phyloP scores from a whole-genome alignment of 257 asterid genomes.

The Solanum verrucosum region DNA sequence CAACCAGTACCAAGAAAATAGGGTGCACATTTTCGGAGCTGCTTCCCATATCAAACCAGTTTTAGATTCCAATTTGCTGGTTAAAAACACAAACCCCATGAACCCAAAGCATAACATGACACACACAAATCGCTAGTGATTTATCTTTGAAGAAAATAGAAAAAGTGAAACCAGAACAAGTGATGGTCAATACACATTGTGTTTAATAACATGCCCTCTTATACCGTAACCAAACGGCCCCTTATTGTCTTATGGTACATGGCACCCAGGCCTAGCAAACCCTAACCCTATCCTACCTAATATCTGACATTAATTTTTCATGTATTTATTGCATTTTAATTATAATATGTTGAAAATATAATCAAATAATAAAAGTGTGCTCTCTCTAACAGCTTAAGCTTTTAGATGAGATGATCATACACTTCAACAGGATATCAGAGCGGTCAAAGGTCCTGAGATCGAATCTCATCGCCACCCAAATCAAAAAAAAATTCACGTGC shows the following conservation, averaged over 20 bases:
- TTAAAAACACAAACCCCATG: background rate
- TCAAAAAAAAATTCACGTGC: too few species aligned
- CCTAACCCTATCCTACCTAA: too few species aligned
- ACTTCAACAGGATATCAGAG: too few species aligned
- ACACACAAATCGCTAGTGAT: background rate
- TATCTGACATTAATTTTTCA: background rate
- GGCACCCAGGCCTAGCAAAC: background rate
- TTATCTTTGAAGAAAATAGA: background rate
- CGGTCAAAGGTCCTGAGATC: too few species aligned
- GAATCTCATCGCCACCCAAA: too few species aligned
- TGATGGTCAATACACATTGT: background rate
- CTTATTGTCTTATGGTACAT: background rate
- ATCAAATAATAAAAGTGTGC: too few species aligned
- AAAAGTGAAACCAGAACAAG: background rate
- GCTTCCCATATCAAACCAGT: background rate
- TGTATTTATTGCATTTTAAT: background rate
- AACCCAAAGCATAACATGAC: background rate
- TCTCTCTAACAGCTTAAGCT: too few species aligned
- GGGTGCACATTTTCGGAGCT: background rate
- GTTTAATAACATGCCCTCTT: background rate
- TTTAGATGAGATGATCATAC: too few species aligned
- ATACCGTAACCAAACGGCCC: background rate
- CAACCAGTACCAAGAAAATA: background rate
- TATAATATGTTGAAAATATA: too few species aligned
- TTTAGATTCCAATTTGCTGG: background rate